Conservation (phyloP, 768 basidiomycete genomes). For the Candolleomyces eurysporus region DNA sequence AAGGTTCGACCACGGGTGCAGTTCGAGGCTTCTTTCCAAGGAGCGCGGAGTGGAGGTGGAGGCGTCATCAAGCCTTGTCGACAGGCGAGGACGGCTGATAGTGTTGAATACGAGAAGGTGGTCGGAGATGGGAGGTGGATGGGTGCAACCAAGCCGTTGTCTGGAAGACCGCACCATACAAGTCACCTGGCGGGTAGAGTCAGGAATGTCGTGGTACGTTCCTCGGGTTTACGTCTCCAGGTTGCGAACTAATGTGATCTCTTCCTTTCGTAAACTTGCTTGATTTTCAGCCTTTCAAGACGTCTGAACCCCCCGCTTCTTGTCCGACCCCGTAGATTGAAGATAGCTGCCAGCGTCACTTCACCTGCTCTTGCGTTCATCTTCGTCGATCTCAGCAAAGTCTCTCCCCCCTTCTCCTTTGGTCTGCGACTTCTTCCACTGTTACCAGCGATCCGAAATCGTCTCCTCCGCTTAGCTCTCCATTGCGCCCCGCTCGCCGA, state of each 20-base stretch:
- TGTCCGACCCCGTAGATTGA: conserved; percentile 45
- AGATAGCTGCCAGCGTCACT: conserved; percentile 15
- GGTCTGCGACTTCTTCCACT: neutral
- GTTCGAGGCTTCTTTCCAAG: conserved; percentile 52
- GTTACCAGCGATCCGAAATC: neutral
- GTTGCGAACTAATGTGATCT: neutral
- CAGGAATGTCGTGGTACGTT: conserved; percentile 50
- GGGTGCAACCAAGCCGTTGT: conserved; percentile 77
- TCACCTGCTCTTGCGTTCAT: conserved; percentile 49
- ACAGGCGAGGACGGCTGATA: no score
- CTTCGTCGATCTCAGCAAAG: conserved; percentile 45
- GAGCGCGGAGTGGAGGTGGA: conserved; percentile 45
- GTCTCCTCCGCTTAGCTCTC: conserved; percentile 14
- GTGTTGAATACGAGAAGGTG: conserved; percentile 55
- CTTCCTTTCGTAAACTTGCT: neutral
- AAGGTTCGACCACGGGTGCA: conserved; percentile 15
- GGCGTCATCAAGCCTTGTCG: conserved; percentile 3
- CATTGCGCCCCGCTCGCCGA: conserved; percentile 32
- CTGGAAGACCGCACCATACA: conserved; percentile 59
- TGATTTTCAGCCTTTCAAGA: conserved; percentile 25
- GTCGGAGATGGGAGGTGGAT: conserved; percentile 63
- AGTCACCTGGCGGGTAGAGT: conserved; percentile 64
- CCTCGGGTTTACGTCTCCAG: neutral
- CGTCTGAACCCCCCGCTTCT: conserved; percentile 42
- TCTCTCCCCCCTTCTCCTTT: conserved; percentile 25